These are phyloP conservation scores for Podila clonocystis DNA, from an alignment of 192 early-diverging fungal genomes.

Conservation along the genomic window DNA sequence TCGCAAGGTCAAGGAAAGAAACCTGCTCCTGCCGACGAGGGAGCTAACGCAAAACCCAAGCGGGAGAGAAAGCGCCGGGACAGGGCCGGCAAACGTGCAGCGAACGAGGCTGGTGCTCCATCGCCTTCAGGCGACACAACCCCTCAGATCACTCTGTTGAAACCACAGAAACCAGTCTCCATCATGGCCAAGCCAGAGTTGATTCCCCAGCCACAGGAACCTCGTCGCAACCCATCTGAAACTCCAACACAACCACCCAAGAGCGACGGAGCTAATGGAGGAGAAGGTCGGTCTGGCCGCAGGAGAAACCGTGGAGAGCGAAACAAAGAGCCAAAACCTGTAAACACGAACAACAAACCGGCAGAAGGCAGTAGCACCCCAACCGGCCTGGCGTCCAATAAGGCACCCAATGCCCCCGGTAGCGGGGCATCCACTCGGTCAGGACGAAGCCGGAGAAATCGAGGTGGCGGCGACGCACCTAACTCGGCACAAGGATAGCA, in stretches of 20 bases:
- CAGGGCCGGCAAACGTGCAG: conserved; percentile 27
- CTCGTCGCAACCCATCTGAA: neutral
- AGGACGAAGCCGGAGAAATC: conserved; percentile 14
- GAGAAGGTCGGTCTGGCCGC: neutral
- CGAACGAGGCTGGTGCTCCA: neutral
- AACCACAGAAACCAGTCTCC: conserved; percentile 10
- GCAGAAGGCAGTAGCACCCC: neutral
- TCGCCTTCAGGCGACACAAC: neutral
- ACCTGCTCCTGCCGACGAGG: neutral
- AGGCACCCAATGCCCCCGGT: conserved; percentile 8
- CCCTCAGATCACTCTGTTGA: conserved; percentile 40
- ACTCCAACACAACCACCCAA: neutral
- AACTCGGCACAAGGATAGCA: conserved; percentile 2
- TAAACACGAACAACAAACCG: neutral
- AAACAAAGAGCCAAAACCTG: conserved; percentile 1
- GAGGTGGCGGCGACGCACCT: conserved; percentile 20
- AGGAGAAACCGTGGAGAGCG: conserved; percentile 5
- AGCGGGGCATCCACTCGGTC: conserved; percentile 9
- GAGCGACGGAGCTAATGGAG: neutral
- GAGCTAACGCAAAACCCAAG: conserved; percentile 29
- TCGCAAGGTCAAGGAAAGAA: conserved; percentile 7
- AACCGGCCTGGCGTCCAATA: conserved; percentile 6
- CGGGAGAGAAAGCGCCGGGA: conserved; percentile 39
- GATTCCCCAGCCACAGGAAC: neutral
- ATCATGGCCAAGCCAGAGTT: neutral